Percentiles rank a stretch among this genome's conserved stretches.
These are phyloP conservation scores for Fusarium staphyleae DNA, from an alignment of 2,329 filamentous ascomycete species.

Conservation along the genomic window DNA sequence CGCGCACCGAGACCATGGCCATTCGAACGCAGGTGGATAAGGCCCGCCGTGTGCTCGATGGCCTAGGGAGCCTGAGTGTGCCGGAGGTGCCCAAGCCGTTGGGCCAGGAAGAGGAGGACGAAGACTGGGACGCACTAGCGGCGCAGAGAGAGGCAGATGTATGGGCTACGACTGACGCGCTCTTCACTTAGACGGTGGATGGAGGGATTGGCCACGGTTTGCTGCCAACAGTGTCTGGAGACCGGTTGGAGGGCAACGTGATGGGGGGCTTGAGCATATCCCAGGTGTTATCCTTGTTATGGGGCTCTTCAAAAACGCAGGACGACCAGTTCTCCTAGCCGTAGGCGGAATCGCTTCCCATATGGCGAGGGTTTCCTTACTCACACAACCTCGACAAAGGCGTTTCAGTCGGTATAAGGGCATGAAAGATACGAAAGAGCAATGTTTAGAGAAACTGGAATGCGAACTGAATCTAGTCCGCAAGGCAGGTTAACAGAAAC, in stretches of 20 bases:
- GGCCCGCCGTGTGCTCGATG: slow-evolving; percentile 75
- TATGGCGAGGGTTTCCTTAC: too few species aligned
- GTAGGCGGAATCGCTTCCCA: too few species aligned
- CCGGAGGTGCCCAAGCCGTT: slow-evolving; percentile 31
- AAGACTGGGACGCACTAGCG: slow-evolving; percentile 25
- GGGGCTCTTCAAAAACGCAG: too few species aligned
- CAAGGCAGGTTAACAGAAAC: too few species aligned
- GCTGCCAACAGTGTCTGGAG: too few species aligned
- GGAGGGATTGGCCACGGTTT: not conserved
- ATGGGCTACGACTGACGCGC: slow-evolving; percentile 53
- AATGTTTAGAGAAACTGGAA: too few species aligned
- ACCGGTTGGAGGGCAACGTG: not conserved
- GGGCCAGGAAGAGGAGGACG: slow-evolving; percentile 29
- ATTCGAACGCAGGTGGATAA: slow-evolving; percentile 73
- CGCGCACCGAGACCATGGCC: slow-evolving; percentile 74
- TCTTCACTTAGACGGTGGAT: slow-evolving; percentile 45
- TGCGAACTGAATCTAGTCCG: too few species aligned
- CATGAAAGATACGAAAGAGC: too few species aligned
- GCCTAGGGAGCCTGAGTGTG: slow-evolving; percentile 63
- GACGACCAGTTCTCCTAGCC: too few species aligned
- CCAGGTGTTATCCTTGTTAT: not conserved
- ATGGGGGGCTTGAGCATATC: not conserved
- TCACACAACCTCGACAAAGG: too few species aligned
- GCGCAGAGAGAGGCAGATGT: slow-evolving; percentile 45
- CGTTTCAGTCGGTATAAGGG: too few species aligned